A percentile compares a stretch with the other conserved stretches of the same genome.
Evolutionary conservation across 2,329 filamentous ascomycete genomes (phyloP).

Genomic region (Aspergillus aculeatinus): DNA sequence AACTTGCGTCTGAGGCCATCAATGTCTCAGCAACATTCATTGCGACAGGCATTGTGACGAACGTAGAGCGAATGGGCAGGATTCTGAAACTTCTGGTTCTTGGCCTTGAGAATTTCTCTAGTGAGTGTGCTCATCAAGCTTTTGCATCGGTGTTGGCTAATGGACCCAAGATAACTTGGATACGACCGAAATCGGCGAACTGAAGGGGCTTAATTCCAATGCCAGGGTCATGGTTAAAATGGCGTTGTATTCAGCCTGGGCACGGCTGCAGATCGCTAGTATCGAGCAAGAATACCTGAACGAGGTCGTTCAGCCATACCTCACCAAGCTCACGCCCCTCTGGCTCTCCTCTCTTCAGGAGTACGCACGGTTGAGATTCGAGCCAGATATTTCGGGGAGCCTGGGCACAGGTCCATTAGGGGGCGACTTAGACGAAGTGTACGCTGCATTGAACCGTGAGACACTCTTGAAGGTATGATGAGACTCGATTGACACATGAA

Average conservation of each 20-base stretch:
- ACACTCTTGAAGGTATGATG: constrained; percentile 69
- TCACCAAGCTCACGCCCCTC: constrained; percentile 82
- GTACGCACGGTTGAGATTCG: constrained; percentile 88
- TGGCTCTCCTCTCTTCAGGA: constrained; percentile 93
- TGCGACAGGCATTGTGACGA: constrained; percentile 92
- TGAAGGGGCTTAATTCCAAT: constrained; percentile 90
- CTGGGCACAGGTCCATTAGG: constrained; percentile 77
- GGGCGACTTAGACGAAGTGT: constrained; percentile 87
- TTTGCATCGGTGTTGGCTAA: constrained; percentile 7
- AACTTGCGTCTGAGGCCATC: constrained; percentile 91
- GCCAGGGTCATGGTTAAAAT: constrained; percentile 98
- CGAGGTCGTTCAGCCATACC: constrained; percentile 85
- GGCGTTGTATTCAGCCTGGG: constrained; percentile 95
- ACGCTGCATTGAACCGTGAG: constrained; percentile 90
- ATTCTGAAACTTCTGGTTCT: constrained; percentile 91
- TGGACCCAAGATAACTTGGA: constrained; percentile 60
- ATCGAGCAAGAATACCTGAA: constrained; percentile 85
- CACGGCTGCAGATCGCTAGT: constrained; percentile 92
- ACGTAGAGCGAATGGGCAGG: constrained; percentile 96
- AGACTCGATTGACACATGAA: background rate
- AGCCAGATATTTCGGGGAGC: constrained; percentile 94
- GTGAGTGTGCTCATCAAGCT: constrained; percentile 37
- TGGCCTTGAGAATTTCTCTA: constrained; percentile 87
- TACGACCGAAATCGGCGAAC: constrained; percentile 83
- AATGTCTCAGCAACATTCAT: constrained; percentile 99